phyloP scores from a whole-genome alignment of 1,284 basidiomycete species.

The Fereydounia khargensis region DNA sequence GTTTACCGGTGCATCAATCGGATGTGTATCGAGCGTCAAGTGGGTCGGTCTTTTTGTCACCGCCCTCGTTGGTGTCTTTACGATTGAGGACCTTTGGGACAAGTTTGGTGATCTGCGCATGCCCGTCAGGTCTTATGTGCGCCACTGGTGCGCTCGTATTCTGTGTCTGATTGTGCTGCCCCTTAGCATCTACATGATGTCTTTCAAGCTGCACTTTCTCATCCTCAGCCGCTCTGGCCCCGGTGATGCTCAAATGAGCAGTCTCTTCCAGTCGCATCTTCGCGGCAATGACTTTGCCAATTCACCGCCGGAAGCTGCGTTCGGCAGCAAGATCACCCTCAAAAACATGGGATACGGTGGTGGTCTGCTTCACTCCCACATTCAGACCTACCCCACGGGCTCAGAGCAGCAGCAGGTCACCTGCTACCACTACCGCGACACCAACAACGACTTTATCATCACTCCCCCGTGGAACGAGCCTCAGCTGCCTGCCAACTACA shows the following conservation, averaged over 20 bases:
- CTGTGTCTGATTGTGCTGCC: constrained; percentile 84
- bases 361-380: constrained; percentile 91
- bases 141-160: constrained; percentile 87
- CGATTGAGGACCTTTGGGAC: constrained; percentile 95
- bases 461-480: constrained; percentile 73
- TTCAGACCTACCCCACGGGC: constrained; percentile 90
- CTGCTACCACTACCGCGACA: constrained; percentile 98
- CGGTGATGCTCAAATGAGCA: constrained; percentile 97
- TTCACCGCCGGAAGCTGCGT: constrained; percentile 69
- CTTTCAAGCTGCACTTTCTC: constrained; percentile 94
- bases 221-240: constrained; percentile 91
- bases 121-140: constrained; percentile 77
- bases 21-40: constrained; percentile 94
- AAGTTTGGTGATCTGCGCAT: constrained; percentile 95
- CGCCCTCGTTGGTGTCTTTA: constrained; percentile 89
- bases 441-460: constrained; percentile 89
- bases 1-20: constrained; percentile 87
- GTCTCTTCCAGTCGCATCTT: constrained; percentile 95
- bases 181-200: constrained; percentile 83
- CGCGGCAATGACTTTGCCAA: constrained; percentile 86
- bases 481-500: constrained; percentile 35
- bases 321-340: constrained; percentile 84
- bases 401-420: constrained; percentile 95
- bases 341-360: constrained; percentile 99
- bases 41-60: constrained; percentile 95